These are phyloP conservation scores for Leptomonas pyrrhocoris DNA, from an alignment of 208 protist genomes.

Conservation along the genomic window DNA sequence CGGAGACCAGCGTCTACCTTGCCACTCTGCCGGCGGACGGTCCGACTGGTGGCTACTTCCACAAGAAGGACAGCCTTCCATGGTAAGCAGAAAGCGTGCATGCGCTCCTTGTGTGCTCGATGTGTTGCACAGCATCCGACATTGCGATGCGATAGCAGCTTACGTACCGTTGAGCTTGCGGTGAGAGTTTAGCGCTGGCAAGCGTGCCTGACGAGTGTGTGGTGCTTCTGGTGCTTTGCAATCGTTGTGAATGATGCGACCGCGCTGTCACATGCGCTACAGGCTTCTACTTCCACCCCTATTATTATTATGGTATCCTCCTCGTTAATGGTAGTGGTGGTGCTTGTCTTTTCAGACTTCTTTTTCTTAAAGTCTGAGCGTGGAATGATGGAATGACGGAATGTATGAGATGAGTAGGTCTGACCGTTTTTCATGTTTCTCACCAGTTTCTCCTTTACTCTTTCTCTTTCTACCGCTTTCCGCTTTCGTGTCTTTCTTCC, in stretches of 20 bases:
- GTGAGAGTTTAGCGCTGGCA: not conserved
- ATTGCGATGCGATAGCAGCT: not conserved
- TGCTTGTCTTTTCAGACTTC: too few species aligned
- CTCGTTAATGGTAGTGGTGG: too few species aligned
- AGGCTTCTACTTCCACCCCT: too few species aligned
- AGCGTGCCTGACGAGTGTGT: not conserved
- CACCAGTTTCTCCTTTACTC: too few species aligned
- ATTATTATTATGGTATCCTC: too few species aligned
- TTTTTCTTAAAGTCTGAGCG: too few species aligned
- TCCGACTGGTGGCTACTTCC: slow-evolving; percentile 76
- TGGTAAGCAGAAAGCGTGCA: slow-evolving; percentile 38
- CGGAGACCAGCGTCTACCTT: slow-evolving; percentile 74
- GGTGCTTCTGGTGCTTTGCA: not conserved
- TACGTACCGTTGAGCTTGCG: not conserved
- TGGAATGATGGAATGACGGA: too few species aligned
- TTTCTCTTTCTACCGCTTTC: too few species aligned
- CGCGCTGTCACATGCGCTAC: too few species aligned
- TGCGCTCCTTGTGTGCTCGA: not conserved
- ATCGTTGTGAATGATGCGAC: not conserved
- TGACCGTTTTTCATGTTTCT: too few species aligned
- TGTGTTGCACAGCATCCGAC: not conserved
- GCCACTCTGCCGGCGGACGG: slow-evolving; percentile 71
- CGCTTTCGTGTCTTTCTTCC: too few species aligned
- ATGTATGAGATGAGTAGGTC: too few species aligned
- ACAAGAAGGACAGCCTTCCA: slow-evolving; percentile 66